Base-by-base conservation (phyloP, 2,329 filamentous ascomycete species). In the Torrubiellomyces zombiae region DNA sequence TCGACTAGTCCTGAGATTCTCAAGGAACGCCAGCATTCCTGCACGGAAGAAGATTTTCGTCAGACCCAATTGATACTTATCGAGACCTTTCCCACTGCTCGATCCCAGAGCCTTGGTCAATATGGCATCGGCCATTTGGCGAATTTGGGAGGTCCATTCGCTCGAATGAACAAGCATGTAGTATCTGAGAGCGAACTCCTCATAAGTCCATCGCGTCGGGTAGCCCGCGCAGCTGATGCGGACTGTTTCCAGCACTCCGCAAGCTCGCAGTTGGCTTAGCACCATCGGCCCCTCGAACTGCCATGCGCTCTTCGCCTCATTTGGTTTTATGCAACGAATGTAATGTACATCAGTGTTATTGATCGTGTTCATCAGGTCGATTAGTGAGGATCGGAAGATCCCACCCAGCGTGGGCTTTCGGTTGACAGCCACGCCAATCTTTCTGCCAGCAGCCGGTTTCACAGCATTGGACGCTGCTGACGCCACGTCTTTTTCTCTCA, bases 1-100 rank as follows among this genome's bases (percentile, higher is more conserved):
- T 30, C 85, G 75, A 36, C 66, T 81, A 9, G 89, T 94, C 30
- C 89, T 74, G 36, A 94, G 63, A 38, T 94, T 94, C 55, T 98
- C 89, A 25, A 98, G 60, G 58, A 94, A 94, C 6, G 89, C 89
- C 40, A 98, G 74, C 89, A 98, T 98, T 51, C 89, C 89, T 28
- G 89, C 89, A 32, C 89, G 78, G 72, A 98, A 98, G 60, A 98
- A 98, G 47, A 98, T 94, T 60, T 98, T 98, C 26, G 86, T 95
- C 37, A 95, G 62, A 56, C 89, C 89, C 35, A 98, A 69, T 55
- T 98, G 89, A 47, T 95, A 98, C 55, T 93, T 98, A 58, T 95
- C 89, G 27, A 75, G 55, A 23, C 75, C 76, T 38, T 76, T 69
- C 31, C 69, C 71, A 21, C 65, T 80, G 38, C 71, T 73, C 32